phyloP scores from a whole-genome alignment of 2,329 filamentous ascomycete species.

The Diaporthe citrichinensis region DNA sequence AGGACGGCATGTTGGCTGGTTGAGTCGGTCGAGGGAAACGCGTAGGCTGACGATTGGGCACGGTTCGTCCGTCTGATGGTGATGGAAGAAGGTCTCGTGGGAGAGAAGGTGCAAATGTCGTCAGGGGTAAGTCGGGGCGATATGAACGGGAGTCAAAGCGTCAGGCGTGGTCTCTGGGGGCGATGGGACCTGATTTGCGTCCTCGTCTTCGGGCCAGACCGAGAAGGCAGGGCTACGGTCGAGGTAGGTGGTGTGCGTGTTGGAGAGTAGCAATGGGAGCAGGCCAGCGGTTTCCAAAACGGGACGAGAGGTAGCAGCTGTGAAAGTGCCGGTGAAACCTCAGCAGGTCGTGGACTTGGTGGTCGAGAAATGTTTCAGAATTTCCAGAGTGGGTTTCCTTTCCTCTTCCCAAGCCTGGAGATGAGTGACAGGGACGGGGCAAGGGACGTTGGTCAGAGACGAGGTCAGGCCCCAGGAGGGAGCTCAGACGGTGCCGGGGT shows the following conservation, averaged over 20 bases:
- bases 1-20: constrained; percentile 48
- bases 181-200: constrained; percentile 19
- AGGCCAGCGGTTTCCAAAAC: constrained; percentile 27
- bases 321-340: constrained; percentile 20
- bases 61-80: constrained; percentile 14
- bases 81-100: constrained; percentile 20
- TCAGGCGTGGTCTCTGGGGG: constrained; percentile 7
- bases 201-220: constrained; percentile 32
- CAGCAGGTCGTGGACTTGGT: constrained; percentile 12
- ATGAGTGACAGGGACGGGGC: constrained; percentile 28
- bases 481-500: constrained; percentile 29
- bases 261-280: neutral
- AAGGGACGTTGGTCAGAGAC: constrained; percentile 20
- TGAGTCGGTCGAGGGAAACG: neutral
- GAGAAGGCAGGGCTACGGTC: constrained; percentile 26
- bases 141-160: constrained; percentile 34
- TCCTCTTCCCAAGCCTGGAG: constrained; percentile 13
- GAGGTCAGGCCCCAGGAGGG: constrained; percentile 21
- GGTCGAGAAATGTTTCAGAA: constrained; percentile 33
- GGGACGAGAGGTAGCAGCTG: constrained; percentile 30
- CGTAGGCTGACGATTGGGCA: constrained; percentile 1
- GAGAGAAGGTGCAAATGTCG: constrained; percentile 33
- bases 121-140: constrained; percentile 36
- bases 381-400: constrained; percentile 12
- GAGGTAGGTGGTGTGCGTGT: neutral